Percentiles rank a stretch among this genome's conserved stretches.
These are phyloP conservation scores for Cyberlindnera samutprakarnensis DNA, from an alignment of 805 yeast species.

Conservation along the genomic window DNA sequence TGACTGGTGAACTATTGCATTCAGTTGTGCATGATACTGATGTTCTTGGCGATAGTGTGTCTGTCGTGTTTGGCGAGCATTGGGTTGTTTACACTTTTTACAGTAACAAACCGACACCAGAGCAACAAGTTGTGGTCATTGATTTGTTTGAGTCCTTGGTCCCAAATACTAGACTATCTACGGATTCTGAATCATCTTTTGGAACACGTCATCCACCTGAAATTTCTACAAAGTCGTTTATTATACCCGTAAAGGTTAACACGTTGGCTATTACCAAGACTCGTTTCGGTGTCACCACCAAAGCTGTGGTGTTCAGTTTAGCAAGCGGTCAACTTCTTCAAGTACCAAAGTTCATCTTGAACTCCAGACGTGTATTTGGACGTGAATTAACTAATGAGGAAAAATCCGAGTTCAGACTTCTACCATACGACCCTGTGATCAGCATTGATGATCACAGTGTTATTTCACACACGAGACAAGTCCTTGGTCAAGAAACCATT, in stretches of 20 bases:
- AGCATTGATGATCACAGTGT: conserved; percentile 39
- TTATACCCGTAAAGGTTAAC: conserved; percentile 52
- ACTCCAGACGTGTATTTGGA: conserved; percentile 61
- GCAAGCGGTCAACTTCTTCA: conserved; percentile 54
- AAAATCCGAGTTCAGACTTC: conserved; percentile 47
- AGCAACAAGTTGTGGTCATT: conserved; percentile 56
- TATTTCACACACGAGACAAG: conserved; percentile 43
- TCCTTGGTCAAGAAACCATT: conserved; percentile 28
- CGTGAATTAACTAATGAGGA: conserved; percentile 44
- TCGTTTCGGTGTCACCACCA: conserved; percentile 57
- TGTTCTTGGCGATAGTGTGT: conserved; percentile 34
- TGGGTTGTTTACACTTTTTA: conserved; percentile 70
- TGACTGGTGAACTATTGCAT: conserved; percentile 59
- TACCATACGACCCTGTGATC: conserved; percentile 61
- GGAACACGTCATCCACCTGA: conserved; percentile 35
- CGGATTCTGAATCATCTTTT: conserved; percentile 22
- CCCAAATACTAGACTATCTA: conserved; percentile 38
- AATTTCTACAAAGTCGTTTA: conserved; percentile 47
- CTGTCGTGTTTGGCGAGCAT: conserved; percentile 68
- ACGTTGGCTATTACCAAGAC: conserved; percentile 49
- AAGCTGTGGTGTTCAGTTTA: conserved; percentile 54
- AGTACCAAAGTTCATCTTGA: conserved; percentile 63
- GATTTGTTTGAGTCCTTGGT: conserved; percentile 69
- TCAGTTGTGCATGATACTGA: conserved; percentile 35
- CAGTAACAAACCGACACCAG: conserved; percentile 40